phyloP scores from a whole-genome alignment of 2,329 filamentous ascomycete species.

The Scortechinia acanthostroma region DNA sequence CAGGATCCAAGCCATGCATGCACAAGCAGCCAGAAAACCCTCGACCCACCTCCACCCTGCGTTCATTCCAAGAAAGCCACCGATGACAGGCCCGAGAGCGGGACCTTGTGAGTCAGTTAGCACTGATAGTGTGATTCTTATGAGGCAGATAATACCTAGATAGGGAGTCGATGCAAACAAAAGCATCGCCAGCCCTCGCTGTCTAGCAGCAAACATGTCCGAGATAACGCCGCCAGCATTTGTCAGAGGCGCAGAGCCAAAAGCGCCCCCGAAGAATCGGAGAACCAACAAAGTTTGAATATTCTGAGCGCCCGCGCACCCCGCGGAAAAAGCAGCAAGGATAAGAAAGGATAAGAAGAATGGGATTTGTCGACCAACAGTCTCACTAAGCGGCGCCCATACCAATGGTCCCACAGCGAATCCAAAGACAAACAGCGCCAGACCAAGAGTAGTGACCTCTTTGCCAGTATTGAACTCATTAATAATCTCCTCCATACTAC shows the following conservation, averaged over 20 bases:
- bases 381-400: constrained; percentile 23
- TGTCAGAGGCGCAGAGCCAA: constrained; percentile 30
- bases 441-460: not conserved
- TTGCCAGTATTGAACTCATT: not conserved
- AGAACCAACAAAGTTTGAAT: constrained; percentile 32
- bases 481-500: not conserved
- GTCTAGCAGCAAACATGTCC: constrained; percentile 29
- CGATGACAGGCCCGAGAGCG: constrained; percentile 40
- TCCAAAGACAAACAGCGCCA: not conserved
- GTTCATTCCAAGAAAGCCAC: constrained; percentile 35
- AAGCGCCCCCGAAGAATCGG: constrained; percentile 31
- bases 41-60: constrained; percentile 34
- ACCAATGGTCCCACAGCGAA: constrained; percentile 17
- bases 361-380: constrained; percentile 20
- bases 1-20: constrained; percentile 30
- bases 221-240: constrained; percentile 36
- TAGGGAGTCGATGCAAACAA: constrained; percentile 31
- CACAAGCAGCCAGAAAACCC: constrained; percentile 29
- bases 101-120: constrained; percentile 9
- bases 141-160: constrained; percentile 23
- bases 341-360: constrained; percentile 21
- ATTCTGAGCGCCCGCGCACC: constrained; percentile 29
- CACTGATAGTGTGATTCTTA: too few relatives aligned
- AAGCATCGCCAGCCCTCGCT: constrained; percentile 28
- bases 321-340: constrained; percentile 20